These are phyloP conservation scores for Mycena metata DNA, from an alignment of 768 basidiomycete genomes.

Conservation along the genomic window DNA sequence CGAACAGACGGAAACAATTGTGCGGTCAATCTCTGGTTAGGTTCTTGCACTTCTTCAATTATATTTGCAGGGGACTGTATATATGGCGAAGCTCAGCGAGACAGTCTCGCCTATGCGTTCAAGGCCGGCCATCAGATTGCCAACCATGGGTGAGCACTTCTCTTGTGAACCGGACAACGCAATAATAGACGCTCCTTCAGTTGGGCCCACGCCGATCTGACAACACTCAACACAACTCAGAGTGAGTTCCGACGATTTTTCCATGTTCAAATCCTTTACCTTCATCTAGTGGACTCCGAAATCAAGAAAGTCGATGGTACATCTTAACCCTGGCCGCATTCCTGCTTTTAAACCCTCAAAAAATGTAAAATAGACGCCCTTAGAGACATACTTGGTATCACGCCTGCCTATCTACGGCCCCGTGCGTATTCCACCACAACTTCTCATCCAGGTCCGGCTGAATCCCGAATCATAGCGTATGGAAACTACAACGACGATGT, in stretches of 20 bases:
- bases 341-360: neutral
- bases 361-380: constrained; percentile 1
- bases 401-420: constrained; percentile 52
- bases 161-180: too few species aligned
- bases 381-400: neutral
- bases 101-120: constrained; percentile 42
- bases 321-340: too few species aligned
- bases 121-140: constrained; percentile 46
- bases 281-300: neutral
- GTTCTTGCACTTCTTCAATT: neutral
- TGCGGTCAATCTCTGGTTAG: neutral
- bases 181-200: too few species aligned
- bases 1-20: constrained; percentile 14
- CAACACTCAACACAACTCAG: constrained; percentile 45
- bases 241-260: constrained; percentile 35
- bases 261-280: neutral
- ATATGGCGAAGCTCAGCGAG: constrained; percentile 44
- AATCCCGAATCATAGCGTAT: constrained; percentile 44
- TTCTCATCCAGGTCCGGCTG: neutral
- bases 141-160: constrained; percentile 50
- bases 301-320: constrained; percentile 13
- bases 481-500: constrained; percentile 54
- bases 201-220: constrained; percentile 46
- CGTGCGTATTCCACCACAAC: constrained; percentile 36
- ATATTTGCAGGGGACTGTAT: constrained; percentile 47